Evolutionary conservation across 345 rosid species (phyloP).

Genomic region (Luvunga scandens): DNA sequence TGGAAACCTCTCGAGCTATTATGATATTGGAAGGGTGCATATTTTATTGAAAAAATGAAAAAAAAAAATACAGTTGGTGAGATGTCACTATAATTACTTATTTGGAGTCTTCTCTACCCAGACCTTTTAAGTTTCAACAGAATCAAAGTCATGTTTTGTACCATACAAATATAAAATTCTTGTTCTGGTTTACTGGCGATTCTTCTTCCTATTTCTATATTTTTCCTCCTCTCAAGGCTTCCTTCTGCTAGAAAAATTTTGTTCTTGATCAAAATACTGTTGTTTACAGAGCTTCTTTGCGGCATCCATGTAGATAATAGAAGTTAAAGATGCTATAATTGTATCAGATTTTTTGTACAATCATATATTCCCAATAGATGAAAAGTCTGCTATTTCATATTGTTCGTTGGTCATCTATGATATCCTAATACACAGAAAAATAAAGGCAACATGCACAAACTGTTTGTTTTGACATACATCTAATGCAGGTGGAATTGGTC

Average conservation of each 20-base stretch:
- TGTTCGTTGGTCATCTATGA: neutral
- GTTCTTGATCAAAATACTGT: neutral
- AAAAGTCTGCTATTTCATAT: neutral
- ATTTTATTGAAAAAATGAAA: neutral
- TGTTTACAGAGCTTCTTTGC: neutral
- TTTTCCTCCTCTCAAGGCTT: neutral
- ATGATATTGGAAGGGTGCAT: neutral
- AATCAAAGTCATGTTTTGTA: neutral
- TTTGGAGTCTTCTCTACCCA: neutral
- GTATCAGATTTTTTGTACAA: neutral
- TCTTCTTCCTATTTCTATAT: neutral
- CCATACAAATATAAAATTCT: neutral
- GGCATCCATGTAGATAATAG: neutral
- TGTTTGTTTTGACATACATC: conserved; percentile 19
- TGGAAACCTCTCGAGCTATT: neutral
- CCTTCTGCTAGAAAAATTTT: neutral
- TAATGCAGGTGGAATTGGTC: conserved; percentile 85
- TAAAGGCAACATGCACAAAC: neutral
- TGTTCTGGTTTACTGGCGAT: neutral
- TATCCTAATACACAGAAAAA: neutral
- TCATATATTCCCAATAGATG: neutral
- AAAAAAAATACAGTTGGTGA: neutral
- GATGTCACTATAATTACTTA: neutral
- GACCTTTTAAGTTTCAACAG: neutral
- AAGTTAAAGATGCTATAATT: neutral